phyloP scores from a whole-genome alignment of 768 basidiomycete species.

The Lactifluus pinguis region DNA sequence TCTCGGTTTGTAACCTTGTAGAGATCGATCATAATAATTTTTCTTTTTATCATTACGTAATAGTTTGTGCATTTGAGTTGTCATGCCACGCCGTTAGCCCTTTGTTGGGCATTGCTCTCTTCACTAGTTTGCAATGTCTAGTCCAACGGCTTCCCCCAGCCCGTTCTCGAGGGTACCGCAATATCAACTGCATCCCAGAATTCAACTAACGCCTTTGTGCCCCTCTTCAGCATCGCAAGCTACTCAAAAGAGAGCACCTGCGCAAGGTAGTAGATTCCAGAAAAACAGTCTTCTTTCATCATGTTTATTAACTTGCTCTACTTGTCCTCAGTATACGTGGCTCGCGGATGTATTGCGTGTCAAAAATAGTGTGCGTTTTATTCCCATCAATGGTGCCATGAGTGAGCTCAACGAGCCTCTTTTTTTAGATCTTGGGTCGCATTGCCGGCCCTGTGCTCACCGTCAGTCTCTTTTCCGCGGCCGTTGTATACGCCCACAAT shows the following conservation, averaged over 20 bases:
- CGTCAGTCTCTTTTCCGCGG: slow-evolving; percentile 63
- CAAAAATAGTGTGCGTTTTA: slow-evolving; percentile 62
- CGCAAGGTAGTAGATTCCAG: slow-evolving; percentile 16
- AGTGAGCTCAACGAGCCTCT: slow-evolving; percentile 6
- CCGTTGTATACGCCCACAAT: slow-evolving; percentile 49
- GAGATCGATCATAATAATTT: not conserved
- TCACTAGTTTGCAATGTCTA: not conserved
- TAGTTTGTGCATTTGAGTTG: no score
- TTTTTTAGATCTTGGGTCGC: slow-evolving; percentile 51
- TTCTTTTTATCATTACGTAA: slow-evolving; percentile 1
- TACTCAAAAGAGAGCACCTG: slow-evolving; percentile 13
- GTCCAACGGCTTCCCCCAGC: not conserved
- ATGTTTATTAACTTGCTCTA: not conserved
- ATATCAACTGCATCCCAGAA: not conserved
- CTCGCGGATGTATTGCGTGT: slow-evolving; percentile 78
- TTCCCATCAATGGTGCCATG: not conserved
- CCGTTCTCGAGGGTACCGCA: not conserved
- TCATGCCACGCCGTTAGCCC: no score
- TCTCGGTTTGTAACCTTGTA: slow-evolving; percentile 16
- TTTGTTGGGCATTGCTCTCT: not conserved
- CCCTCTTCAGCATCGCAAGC: slow-evolving; percentile 10
- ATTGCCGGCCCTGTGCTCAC: slow-evolving; percentile 80
- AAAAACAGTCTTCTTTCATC: not conserved
- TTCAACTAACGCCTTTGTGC: not conserved
- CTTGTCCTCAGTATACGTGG: slow-evolving; percentile 64